Evolutionary conservation across 805 yeast species (phyloP).

Genomic region (Kazachstania bromeliacearum): DNA sequence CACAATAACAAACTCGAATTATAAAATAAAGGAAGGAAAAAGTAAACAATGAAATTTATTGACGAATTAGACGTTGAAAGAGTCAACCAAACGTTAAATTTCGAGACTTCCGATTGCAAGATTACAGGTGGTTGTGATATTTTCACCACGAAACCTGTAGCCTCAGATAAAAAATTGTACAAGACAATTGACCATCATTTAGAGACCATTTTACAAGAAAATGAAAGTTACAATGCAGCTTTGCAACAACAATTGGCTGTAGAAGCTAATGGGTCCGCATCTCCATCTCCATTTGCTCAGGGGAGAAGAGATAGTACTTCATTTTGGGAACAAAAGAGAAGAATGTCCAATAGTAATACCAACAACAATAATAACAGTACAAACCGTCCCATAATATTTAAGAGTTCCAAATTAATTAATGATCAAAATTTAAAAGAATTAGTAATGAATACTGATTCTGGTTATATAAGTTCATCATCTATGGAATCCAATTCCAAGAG

Average conservation of each 20-base stretch:
- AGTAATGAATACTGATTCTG: slow-evolving; percentile 21
- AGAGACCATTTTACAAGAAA: slow-evolving; percentile 38
- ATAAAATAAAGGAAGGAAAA: no score
- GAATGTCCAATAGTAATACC: slow-evolving; percentile 30
- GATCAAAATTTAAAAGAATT: slow-evolving; percentile 30
- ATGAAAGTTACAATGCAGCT: slow-evolving; percentile 29
- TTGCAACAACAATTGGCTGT: slow-evolving; percentile 17
- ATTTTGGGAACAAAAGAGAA: slow-evolving; percentile 35
- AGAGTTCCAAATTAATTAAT: slow-evolving; percentile 26
- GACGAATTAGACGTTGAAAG: slow-evolving; percentile 90
- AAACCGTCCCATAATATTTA: slow-evolving; percentile 1
- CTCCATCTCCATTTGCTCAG: slow-evolving; percentile 7
- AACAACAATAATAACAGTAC: slow-evolving; percentile 4
- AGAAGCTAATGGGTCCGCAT: slow-evolving; percentile 9
- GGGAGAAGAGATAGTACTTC: slow-evolving; percentile 20
- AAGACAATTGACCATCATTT: slow-evolving; percentile 79
- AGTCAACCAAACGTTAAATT: slow-evolving; percentile 76
- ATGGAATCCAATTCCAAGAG: slow-evolving; percentile 13
- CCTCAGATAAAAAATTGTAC: slow-evolving; percentile 80
- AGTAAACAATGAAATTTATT: slow-evolving; percentile 56
- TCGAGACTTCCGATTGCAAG: slow-evolving; percentile 64
- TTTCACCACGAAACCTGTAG: slow-evolving; percentile 88
- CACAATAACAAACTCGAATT: no score
- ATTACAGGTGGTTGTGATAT: slow-evolving; percentile 87
- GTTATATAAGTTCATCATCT: slow-evolving; percentile 25